Evolutionary conservation across 2,329 filamentous ascomycete species (phyloP), one percentile per base, ranked within the genome.

Genomic region (Blumeriella jaapii): DNA sequence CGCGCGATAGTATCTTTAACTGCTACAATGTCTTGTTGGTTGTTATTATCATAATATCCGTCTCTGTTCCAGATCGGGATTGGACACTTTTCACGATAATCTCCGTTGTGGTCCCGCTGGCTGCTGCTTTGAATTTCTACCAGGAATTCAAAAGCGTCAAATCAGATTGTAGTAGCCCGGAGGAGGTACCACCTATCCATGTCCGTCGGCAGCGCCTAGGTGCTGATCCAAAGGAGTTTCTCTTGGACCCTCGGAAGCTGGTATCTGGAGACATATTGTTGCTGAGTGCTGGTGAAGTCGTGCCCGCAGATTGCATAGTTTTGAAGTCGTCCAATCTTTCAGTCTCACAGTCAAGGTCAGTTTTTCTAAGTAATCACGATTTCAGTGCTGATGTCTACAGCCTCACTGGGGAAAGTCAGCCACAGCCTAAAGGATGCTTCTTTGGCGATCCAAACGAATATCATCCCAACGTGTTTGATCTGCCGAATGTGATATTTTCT

Each of bases 291-390:
- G 40, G 40, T 3, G 28, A 31, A 13, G 20, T 28, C 11, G 23
- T 42, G 15, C 29, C 40, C 16, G 36, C 40, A 27, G 36, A 39
- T 16, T 42, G 36, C 24, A 29, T 36, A 5, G 11, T 34, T 16
- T 10, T 42, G 23, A 15, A 33, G 9, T 19, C 31, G 11, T 29
- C 22, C 8, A 36, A 42, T 28, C 29, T 42, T n/a, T 35, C 31
- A 15, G 25, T 42, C 15, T 23, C 31, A 17, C 40, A 42, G 17
- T 36, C 40, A 24, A 42, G 36, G 29, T 31, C n/a, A 14, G n/a
- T 13, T 15, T 6, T 18, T 12, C 18, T 12, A 15, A 10, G 15
- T 10, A 14, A 5, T 6, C 6, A 22, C 11, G 5, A 19, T 8
- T 2, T 2, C 9, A 20, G 6, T 5, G 7, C 14, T 31, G 4